Evolutionary conservation across 2,329 filamentous ascomycete species (phyloP).

Genomic region (Metarhizium rileyi): DNA sequence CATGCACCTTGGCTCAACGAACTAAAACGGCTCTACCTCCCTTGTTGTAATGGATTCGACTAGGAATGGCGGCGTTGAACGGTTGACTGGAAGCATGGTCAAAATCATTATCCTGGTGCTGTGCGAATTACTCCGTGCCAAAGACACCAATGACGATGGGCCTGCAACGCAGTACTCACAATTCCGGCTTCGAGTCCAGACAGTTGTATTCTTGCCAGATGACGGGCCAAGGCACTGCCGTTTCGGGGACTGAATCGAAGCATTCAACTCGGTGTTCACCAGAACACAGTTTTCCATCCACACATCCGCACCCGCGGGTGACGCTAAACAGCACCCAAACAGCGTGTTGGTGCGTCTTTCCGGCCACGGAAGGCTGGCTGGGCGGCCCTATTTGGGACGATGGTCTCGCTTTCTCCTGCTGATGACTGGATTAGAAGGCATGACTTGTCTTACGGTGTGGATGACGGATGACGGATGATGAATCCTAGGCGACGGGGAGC

Average conservation of each 20-base stretch:
- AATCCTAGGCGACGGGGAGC: not conserved
- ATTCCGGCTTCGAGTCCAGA: too few species aligned
- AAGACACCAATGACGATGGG: too few species aligned
- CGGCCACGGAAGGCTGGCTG: not conserved
- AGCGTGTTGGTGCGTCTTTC: not conserved
- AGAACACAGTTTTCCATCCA: too few species aligned
- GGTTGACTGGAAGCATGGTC: too few species aligned
- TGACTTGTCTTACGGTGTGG: not conserved
- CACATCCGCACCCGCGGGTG: not conserved
- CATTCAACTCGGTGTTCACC: too few species aligned
- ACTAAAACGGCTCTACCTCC: not conserved
- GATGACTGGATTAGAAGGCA: not conserved
- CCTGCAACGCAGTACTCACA: too few species aligned
- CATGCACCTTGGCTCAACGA: not conserved
- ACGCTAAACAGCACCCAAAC: not conserved
- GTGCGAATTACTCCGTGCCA: too few species aligned
- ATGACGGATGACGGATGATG: not conserved
- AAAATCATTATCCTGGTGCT: too few species aligned
- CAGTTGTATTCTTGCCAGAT: too few species aligned
- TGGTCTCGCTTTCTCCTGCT: not conserved
- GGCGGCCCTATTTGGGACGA: not conserved
- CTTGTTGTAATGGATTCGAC: too few species aligned
- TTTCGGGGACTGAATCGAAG: not conserved
- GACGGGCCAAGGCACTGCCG: not conserved
- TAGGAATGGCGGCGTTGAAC: too few species aligned